Conservation (phyloP, 495 filamentous ascomycete genomes). For the Cairneyella variabilis region DNA sequence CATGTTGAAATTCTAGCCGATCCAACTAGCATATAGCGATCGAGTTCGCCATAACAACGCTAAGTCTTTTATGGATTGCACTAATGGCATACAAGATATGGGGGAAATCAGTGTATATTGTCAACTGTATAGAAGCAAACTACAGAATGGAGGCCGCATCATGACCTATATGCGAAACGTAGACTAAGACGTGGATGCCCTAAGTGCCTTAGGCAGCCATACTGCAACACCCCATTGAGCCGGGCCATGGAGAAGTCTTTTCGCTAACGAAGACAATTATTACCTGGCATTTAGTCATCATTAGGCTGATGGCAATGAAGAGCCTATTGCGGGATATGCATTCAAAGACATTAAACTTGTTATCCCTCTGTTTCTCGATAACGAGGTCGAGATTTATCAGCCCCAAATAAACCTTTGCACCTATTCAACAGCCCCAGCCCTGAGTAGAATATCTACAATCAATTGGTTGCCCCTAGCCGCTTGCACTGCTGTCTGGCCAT, state of each 20-base stretch:
- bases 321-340: conserved; percentile 70
- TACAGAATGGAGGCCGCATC: background rate
- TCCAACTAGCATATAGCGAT: too few species aligned
- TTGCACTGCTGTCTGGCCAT: background rate
- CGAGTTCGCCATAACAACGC: too few species aligned
- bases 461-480: background rate
- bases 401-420: background rate
- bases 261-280: conserved; percentile 74
- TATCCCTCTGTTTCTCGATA: conserved; percentile 39
- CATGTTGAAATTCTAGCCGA: background rate
- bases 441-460: background rate
- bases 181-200: too few species aligned
- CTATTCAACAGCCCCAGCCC: background rate
- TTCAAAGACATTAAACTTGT: conserved; percentile 83
- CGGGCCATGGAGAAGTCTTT: conserved; percentile 64
- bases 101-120: too few species aligned
- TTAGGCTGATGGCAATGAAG: conserved; percentile 69
- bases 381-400: background rate
- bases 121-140: background rate
- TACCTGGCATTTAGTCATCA: conserved; percentile 73
- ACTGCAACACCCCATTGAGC: conserved; percentile 62
- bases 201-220: conserved; percentile 32
- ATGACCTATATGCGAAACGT: too few species aligned
- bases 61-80: too few species aligned
- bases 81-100: too few species aligned